Evolutionary conservation across 768 basidiomycete genomes (phyloP).

Genomic region (Podaxis sp.): DNA sequence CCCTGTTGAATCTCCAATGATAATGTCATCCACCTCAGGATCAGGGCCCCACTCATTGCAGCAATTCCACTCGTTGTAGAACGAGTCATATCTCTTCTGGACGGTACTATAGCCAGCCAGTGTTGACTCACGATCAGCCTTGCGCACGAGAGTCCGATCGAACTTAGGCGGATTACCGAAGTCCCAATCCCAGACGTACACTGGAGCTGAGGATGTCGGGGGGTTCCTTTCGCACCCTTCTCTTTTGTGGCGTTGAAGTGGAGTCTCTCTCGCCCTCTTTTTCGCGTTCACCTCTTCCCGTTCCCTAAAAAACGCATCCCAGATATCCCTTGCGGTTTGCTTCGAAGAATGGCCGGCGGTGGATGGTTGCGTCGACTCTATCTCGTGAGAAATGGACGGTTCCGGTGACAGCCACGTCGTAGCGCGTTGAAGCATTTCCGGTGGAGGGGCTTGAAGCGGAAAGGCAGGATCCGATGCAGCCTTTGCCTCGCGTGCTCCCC

Average conservation of each 20-base stretch:
- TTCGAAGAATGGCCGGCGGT: background rate
- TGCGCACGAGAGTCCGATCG: background rate
- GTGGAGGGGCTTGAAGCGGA: background rate
- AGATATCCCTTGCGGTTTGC: too few species aligned
- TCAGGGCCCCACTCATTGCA: background rate
- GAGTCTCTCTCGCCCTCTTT: background rate
- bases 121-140: background rate
- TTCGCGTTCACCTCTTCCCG: background rate
- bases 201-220: background rate
- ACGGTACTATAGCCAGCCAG: background rate
- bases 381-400: too few species aligned
- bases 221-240: too few species aligned
- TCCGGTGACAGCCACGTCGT: background rate
- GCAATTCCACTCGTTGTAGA: conserved; percentile 12
- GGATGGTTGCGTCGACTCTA: background rate
- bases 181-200: background rate
- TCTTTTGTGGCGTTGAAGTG: background rate
- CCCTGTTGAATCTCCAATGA: background rate
- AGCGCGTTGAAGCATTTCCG: background rate
- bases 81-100: conserved; percentile 4
- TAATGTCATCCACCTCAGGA: background rate
- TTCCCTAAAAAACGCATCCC: background rate
- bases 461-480: background rate
- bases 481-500: background rate
- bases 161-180: background rate